Evolutionary conservation across 139 green algal genomes (phyloP).

Genomic region (Chlamydomonas schloesseri): DNA sequence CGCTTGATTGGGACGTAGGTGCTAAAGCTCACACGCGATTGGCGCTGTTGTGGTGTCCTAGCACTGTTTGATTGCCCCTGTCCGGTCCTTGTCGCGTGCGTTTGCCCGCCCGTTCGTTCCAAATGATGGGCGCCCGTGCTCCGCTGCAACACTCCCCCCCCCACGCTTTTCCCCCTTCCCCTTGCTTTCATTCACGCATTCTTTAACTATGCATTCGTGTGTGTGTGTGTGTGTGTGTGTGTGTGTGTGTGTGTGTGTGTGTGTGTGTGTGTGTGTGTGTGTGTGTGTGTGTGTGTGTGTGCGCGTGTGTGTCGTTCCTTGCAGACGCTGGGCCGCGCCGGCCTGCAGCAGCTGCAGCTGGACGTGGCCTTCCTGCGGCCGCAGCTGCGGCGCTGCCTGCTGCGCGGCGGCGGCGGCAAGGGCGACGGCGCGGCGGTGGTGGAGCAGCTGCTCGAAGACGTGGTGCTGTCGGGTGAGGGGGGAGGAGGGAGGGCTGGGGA

Average conservation of each 20-base stretch:
- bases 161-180: neutral
- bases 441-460: conserved; percentile 80
- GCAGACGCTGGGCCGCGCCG: conserved; percentile 66
- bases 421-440: conserved; percentile 57
- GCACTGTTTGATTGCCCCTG: too few species aligned
- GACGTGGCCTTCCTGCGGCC: conserved; percentile 83
- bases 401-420: conserved; percentile 42
- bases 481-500: neutral
- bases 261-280: neutral
- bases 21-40: too few species aligned
- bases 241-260: neutral
- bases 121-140: too few species aligned
- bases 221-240: too few species aligned
- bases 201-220: too few species aligned
- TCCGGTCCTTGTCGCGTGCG: too few species aligned
- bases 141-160: neutral
- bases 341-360: conserved; percentile 89
- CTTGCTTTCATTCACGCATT: too few species aligned
- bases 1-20: too few species aligned
- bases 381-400: conserved; percentile 62
- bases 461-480: conserved; percentile 59
- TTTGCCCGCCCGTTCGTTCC: too few species aligned
- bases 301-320: neutral
- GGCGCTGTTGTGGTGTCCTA: too few species aligned
- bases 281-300: neutral